These are phyloP conservation scores for Sphagnum magellanicum DNA, from an alignment of 228 moss, liverwort and hornwort genomes.

Conservation along the genomic window DNA sequence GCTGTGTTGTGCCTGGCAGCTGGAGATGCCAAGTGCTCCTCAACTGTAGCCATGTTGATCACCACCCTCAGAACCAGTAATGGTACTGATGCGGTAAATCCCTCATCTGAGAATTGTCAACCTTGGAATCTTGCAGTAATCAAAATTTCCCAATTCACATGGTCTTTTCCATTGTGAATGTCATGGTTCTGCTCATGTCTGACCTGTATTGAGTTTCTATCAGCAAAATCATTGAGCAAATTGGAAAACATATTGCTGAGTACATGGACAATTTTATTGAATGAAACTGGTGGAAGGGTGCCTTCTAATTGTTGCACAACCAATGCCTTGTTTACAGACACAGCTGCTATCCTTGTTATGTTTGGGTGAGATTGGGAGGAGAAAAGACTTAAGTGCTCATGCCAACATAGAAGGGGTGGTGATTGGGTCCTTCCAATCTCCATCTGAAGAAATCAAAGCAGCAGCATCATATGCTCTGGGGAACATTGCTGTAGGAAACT, in stretches of 20 bases:
- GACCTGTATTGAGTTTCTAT: too few species aligned
- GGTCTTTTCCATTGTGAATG: too few species aligned
- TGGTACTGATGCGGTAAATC: slow-evolving; percentile 77
- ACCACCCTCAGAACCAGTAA: slow-evolving; percentile 63
- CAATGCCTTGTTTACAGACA: slow-evolving; percentile 41
- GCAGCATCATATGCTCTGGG: slow-evolving; percentile 96
- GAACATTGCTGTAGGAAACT: slow-evolving; percentile 89
- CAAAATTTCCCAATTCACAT: too few species aligned
- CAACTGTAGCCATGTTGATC: slow-evolving; percentile 94
- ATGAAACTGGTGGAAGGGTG: too few species aligned
- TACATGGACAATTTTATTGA: too few species aligned
- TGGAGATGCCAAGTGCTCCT: slow-evolving; percentile 88
- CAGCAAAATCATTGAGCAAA: too few species aligned
- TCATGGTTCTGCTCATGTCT: too few species aligned
- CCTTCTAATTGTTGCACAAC: too few species aligned
- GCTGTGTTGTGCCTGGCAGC: slow-evolving; percentile 94
- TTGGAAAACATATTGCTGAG: too few species aligned
- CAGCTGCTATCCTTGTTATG: slow-evolving; percentile 85
- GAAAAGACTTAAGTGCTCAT: slow-evolving; percentile 82
- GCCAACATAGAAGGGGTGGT: slow-evolving; percentile 88
- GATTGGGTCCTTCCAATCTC: slow-evolving; percentile 87
- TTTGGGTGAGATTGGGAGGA: slow-evolving; percentile 89
- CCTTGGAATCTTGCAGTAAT: too few species aligned
- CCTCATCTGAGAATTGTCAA: too few species aligned
- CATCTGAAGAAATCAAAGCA: slow-evolving; percentile 94